Base-by-base conservation (phyloP, 257 asterid genomes). In the Solanum chaucha region DNA sequence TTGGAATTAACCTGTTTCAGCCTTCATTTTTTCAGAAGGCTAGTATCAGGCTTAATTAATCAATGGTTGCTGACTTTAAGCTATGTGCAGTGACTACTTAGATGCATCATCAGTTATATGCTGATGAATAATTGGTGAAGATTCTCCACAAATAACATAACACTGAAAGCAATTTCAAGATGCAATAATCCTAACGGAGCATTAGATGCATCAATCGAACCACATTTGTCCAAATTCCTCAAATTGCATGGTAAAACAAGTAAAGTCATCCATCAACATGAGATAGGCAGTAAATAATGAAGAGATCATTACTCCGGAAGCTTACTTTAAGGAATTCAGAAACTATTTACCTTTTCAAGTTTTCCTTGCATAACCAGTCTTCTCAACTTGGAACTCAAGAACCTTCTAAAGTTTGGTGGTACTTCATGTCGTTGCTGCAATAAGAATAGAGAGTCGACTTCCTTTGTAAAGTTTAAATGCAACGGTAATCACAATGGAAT, bases 281-380 rank as follows among this genome's bases (percentile, higher is more conserved):
- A 48, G 44, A 48, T 28, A 30, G 28, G 5, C 64, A 17, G 44
- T 48, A 48, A 51, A 48, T 19, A 30, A 46, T 5, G 68, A 81
- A 48, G 44, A 74, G 20, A 22, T 40, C 35, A 80, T 17, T 80
- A 80, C 70, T 48, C 85, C 17, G 15, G 85, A 30, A 81, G 85
- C 85, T 30, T 81, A 81, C 70, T 59, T 10, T 36, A 44, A 28
- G 77, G 74, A 80, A 30, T 32, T 35, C 41, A 88, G 73, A 44
- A 87, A 64, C 64, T 70, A 87, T 78, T 48, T 85, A 93, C 97
- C 97, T 88, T 93, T 85, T 89, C 94, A 75, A 94, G 82, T 78
- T 87, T 93, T 81, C 93, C 95, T 88, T 91, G 92, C 81, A 67
- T 26, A 64, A 92, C 91, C 38, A 93, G 93, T 88, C 87, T 91